Conservation (phyloP, 805 yeast species). For the Saturnispora ahearnii region DNA sequence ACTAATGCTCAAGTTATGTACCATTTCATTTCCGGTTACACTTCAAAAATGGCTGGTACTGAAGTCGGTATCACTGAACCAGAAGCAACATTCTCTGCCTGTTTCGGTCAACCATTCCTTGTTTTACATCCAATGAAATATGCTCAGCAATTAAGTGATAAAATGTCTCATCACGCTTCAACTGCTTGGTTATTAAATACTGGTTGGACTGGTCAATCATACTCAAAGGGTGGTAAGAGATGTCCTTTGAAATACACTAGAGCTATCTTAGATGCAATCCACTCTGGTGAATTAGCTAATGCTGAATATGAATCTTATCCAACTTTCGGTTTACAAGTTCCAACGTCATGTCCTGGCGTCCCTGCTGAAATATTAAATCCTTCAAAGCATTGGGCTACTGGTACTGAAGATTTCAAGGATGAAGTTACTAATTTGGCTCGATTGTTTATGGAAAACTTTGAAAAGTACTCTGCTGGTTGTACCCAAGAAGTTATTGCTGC, state of each 20-base stretch:
- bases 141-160: slow-evolving; percentile 91
- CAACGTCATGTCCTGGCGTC: slow-evolving; percentile 72
- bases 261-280: slow-evolving; percentile 90
- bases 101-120: slow-evolving; percentile 98
- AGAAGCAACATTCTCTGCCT: slow-evolving; percentile 94
- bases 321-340: slow-evolving; percentile 79
- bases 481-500: slow-evolving; percentile 85
- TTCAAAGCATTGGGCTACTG: slow-evolving; percentile 65
- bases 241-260: slow-evolving; percentile 97
- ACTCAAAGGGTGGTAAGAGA: slow-evolving; percentile 89
- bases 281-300: slow-evolving; percentile 76
- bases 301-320: slow-evolving; percentile 80
- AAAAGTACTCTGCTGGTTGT: slow-evolving; percentile 72
- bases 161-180: slow-evolving; percentile 81
- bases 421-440: slow-evolving; percentile 63
- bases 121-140: slow-evolving; percentile 97
- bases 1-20: slow-evolving; percentile 96
- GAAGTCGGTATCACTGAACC: slow-evolving; percentile 99
- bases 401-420: slow-evolving; percentile 38
- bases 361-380: slow-evolving; percentile 86
- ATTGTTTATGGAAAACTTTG: slow-evolving; percentile 79
- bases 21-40: slow-evolving; percentile 97
- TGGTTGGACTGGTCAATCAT: slow-evolving; percentile 97
- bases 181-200: slow-evolving; percentile 96
- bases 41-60: slow-evolving; percentile 99